A percentile compares a stretch with the other conserved stretches of the same genome.
Evolutionary conservation across 129 eudicot species (phyloP).

Genomic region (Artemisia annua): DNA sequence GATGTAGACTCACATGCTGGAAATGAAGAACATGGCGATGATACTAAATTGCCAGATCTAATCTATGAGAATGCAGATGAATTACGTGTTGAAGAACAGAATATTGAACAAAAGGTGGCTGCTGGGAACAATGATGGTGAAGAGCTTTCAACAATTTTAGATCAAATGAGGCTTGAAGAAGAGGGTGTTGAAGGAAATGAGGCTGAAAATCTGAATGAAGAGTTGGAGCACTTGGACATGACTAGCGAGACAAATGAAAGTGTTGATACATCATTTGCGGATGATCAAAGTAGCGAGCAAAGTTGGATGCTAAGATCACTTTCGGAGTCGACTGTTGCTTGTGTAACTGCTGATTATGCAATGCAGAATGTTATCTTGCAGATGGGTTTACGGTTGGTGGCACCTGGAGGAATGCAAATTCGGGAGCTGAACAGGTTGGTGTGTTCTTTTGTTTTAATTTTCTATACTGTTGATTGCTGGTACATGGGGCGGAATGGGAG

Average conservation of each 20-base stretch:
- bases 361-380: constrained; percentile 97
- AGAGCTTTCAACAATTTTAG: constrained; percentile 57
- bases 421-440: constrained; percentile 88
- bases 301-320: constrained; percentile 92
- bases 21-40: constrained; percentile 42
- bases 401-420: constrained; percentile 99
- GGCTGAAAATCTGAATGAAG: constrained; percentile 35
- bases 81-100: constrained; percentile 21
- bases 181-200: constrained; percentile 41
- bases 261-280: constrained; percentile 44
- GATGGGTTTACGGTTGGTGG: constrained; percentile 91
- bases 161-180: constrained; percentile 72
- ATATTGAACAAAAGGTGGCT: constrained; percentile 2
- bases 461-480: constrained; percentile 1
- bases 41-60: constrained; percentile 43
- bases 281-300: constrained; percentile 88
- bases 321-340: constrained; percentile 96
- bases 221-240: constrained; percentile 37
- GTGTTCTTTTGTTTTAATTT: not conserved
- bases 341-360: constrained; percentile 84
- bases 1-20: constrained; percentile 21
- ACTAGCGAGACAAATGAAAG: constrained; percentile 54
- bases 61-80: constrained; percentile 38
- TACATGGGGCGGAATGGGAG: not conserved
- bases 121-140: constrained; percentile 31